Evolutionary conservation across 768 basidiomycete genomes (phyloP), one percentile per base, ranked within the genome.

Genomic region (Russula virescens): DNA sequence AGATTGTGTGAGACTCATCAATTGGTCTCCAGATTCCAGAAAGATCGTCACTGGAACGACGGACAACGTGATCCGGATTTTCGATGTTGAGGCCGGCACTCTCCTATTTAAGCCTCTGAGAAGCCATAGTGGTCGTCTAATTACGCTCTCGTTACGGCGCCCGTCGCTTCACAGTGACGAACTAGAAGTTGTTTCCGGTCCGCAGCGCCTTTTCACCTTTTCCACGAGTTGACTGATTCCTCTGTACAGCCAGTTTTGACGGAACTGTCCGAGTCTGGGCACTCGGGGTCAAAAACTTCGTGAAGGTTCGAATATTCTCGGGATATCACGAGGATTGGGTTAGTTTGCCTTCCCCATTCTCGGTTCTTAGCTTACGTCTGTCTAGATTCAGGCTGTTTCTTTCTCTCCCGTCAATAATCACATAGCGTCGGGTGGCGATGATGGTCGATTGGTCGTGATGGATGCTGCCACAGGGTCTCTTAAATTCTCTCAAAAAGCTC

Each of bases 21-120:
- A 43, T 55, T 62, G 60, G 60, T 65, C 64, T 4, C 16, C 49
- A n/a, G 64, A 65, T 35, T 55, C 61, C 3, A 53, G 51, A 23
- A 43, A 11, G 14, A 34, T 65, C 25, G 48, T 65, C 28, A 35
- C 60, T 31, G 64, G 49, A 2, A 28, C 54, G 5, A 8, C 21
- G 23, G 58, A 64, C 35, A 52, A 57, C 31, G 23, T 23, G 4
- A 60, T 64, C 21, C 52, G 58, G 53, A 38, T 66, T 35, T 66
- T 51, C 26, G 58, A 60, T 56, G 55, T 58, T 14, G 47, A 60
- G 58, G 55, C 65, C 5, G 58, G 65, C 23, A 42, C 35, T 23
- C 47, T 48, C 10, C 28, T 64, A 6, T 50, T 28, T 38, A 54
- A 47, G 18, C 62, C 61, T 26, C 31, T 62, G 23, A 50, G 34